Evolutionary conservation across 345 rosid species (phyloP).

Genomic region (Murraya paniculata): DNA sequence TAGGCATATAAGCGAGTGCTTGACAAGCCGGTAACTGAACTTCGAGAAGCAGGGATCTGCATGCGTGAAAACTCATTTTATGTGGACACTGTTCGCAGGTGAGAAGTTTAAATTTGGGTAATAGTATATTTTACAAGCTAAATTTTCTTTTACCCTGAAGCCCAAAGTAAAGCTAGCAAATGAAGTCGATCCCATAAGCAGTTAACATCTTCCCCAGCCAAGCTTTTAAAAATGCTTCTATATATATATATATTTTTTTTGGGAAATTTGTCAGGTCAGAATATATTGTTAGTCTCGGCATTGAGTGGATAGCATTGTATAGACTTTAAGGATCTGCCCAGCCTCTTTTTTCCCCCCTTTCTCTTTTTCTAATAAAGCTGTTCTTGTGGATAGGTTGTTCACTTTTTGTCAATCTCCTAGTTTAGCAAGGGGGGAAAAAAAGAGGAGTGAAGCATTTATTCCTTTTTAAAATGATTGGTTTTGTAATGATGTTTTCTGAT

Average conservation of each 20-base stretch:
- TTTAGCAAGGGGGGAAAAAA: too few relatives aligned
- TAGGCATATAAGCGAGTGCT: constrained; percentile 84
- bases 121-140: neutral
- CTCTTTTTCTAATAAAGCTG: too few relatives aligned
- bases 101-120: constrained; percentile 14
- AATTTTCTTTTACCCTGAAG: neutral
- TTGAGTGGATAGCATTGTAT: too few relatives aligned
- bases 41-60: constrained; percentile 98
- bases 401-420: too few relatives aligned
- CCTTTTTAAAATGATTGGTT: neutral
- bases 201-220: neutral
- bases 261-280: too few relatives aligned
- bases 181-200: neutral
- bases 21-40: constrained; percentile 86
- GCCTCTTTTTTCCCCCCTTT: too few relatives aligned
- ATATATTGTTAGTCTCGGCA: too few relatives aligned
- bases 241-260: too few relatives aligned
- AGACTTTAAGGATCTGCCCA: too few relatives aligned
- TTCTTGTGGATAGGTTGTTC: too few relatives aligned
- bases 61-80: constrained; percentile 97
- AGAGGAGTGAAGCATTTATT: neutral
- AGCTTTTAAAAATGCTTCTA: neutral
- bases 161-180: neutral
- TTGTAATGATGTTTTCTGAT: neutral
- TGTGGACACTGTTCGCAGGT: constrained; percentile 97